A percentile compares a stretch with the other conserved stretches of the same genome.
phyloP scores from a whole-genome alignment of 345 rosid genomes.

The Diplotaxis tenuifolia region DNA sequence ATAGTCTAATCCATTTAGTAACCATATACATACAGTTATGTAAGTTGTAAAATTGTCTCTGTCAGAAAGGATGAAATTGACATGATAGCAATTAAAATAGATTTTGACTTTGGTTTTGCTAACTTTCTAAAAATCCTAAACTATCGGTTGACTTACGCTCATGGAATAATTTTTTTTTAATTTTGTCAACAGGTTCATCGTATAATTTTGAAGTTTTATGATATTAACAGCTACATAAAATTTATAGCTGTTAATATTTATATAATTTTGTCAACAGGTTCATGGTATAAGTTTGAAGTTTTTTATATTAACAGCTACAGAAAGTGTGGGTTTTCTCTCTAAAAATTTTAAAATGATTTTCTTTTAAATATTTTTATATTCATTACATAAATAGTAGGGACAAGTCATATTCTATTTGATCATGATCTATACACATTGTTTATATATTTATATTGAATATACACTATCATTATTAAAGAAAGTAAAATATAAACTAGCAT shows the following conservation, averaged over 20 bases:
- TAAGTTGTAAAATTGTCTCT: conserved; percentile 4
- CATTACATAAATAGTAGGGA: not conserved
- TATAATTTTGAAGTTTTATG: not conserved
- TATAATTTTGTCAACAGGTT: conserved; percentile 5
- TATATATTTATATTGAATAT: too few relatives aligned
- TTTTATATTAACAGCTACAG: conserved; percentile 9
- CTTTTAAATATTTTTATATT: too few relatives aligned
- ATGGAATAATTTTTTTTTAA: not conserved
- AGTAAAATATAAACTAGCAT: too few relatives aligned
- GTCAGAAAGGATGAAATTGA: conserved; percentile 18
- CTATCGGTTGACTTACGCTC: conserved; percentile 22
- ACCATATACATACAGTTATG: not conserved
- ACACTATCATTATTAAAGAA: too few relatives aligned
- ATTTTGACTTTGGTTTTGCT: conserved; percentile 29
- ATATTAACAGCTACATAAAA: not conserved
- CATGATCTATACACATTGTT: too few relatives aligned
- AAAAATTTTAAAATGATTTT: too few relatives aligned
- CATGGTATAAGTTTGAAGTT: not conserved
- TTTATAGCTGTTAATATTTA: too few relatives aligned
- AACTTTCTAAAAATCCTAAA: conserved; percentile 14
- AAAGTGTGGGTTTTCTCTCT: too few relatives aligned
- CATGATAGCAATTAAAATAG: conserved; percentile 15
- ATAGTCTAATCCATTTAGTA: conserved; percentile 1
- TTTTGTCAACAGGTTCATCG: conserved; percentile 12
- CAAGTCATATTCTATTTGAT: too few relatives aligned